Percentiles rank a stretch among this genome's conserved stretches.
These are phyloP conservation scores for Aureobasidium sp. DNA, from an alignment of 2,329 filamentous ascomycete genomes.

Conservation along the genomic window DNA sequence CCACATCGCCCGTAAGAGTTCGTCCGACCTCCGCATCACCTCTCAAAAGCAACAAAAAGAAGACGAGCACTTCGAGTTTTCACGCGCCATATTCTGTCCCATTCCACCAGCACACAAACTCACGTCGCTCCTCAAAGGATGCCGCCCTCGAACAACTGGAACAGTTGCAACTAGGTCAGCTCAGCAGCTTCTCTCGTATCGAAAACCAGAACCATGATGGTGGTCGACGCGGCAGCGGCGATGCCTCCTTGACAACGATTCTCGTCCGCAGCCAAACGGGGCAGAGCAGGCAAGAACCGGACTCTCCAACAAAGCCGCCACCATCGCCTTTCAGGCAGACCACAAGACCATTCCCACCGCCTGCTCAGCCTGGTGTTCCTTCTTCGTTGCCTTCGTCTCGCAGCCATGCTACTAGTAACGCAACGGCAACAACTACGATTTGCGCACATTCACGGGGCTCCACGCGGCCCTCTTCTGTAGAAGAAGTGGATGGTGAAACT, in stretches of 20 bases:
- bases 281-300: constrained; percentile 1
- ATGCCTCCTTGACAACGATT: constrained; percentile 22
- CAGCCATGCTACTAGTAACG: constrained; percentile 28
- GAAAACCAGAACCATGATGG: constrained; percentile 26
- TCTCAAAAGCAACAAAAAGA: constrained; percentile 8
- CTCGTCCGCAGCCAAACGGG: constrained; percentile 17
- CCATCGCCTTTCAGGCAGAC: constrained; percentile 2
- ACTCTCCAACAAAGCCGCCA: constrained; percentile 1
- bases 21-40: constrained; percentile 7
- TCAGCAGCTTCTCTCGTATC: constrained; percentile 23
- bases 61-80: constrained; percentile 1
- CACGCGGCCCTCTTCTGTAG: constrained; percentile 28
- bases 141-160: constrained; percentile 28
- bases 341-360: not conserved
- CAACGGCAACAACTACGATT: constrained; percentile 22
- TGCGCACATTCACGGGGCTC: constrained; percentile 23
- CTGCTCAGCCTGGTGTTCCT: constrained; percentile 4
- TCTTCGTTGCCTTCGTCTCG: constrained; percentile 25
- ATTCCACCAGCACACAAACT: constrained; percentile 22
- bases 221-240: constrained; percentile 28
- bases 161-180: constrained; percentile 17
- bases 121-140: constrained; percentile 29
- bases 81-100: constrained; percentile 7
- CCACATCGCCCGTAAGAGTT: not conserved
- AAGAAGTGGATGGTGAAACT: constrained; percentile 23